Percentiles rank a stretch among this genome's conserved stretches.
phyloP scores from a whole-genome alignment of 1,284 basidiomycete genomes.

The Cystobasidium slooffiae region DNA sequence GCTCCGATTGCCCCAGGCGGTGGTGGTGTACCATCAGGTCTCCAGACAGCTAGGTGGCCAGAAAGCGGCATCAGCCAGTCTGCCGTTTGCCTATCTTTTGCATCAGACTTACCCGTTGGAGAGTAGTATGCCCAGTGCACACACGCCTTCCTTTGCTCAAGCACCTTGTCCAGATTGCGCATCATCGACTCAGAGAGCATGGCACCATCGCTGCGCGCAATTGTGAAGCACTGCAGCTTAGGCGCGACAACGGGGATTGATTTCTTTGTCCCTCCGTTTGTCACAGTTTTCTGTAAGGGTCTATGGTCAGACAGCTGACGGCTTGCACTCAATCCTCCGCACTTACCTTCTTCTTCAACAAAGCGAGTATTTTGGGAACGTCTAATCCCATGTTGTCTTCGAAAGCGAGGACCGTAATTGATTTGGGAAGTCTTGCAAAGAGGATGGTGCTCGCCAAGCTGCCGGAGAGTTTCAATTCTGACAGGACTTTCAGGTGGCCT shows the following conservation, averaged over 20 bases:
- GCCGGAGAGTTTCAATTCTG: constrained; percentile 34
- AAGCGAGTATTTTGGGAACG: constrained; percentile 12
- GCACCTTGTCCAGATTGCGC: constrained; percentile 3
- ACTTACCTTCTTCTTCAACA: constrained; percentile 40
- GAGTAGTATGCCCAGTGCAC: constrained; percentile 30
- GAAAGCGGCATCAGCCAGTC: neutral
- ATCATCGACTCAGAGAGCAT: constrained; percentile 10
- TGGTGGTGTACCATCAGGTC: neutral
- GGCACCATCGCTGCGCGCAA: constrained; percentile 17
- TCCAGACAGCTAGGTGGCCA: constrained; percentile 7
- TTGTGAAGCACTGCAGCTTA: constrained; percentile 32
- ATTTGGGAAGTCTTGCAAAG: constrained; percentile 28
- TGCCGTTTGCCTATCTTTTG: neutral
- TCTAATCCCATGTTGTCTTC: constrained; percentile 39
- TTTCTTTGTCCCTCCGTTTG: constrained; percentile 24
- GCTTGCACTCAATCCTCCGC: neutral
- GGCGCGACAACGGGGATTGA: constrained; percentile 23
- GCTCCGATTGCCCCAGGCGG: neutral
- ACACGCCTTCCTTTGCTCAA: constrained; percentile 32
- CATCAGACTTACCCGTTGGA: constrained; percentile 10
- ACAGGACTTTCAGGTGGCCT: constrained; percentile 23
- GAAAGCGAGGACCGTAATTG: constrained; percentile 31
- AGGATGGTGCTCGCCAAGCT: constrained; percentile 34
- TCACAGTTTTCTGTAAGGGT: neutral
- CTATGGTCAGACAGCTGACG: neutral